Evolutionary conservation across 1,284 basidiomycete species (phyloP).

Genomic region (Naganishia cerealis): DNA sequence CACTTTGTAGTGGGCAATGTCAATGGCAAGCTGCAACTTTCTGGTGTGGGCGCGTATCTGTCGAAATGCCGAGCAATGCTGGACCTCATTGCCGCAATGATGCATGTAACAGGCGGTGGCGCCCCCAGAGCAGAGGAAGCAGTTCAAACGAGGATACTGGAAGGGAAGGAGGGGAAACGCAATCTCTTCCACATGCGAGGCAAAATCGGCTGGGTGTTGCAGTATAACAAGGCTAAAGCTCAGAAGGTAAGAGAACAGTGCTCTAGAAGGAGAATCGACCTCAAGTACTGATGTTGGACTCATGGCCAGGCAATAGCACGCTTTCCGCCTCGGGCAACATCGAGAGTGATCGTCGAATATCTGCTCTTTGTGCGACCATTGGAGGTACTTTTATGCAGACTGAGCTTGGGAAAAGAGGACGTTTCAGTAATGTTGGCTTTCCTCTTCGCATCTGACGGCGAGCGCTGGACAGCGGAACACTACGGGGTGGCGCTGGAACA

Average conservation of each 20-base stretch:
- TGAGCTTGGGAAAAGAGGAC: background rate
- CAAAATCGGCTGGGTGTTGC: background rate
- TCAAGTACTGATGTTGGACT: too few species aligned
- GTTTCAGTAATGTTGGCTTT: too few species aligned
- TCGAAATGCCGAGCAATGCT: background rate
- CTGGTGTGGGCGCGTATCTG: background rate
- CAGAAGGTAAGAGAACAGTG: too few species aligned
- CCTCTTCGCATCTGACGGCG: background rate
- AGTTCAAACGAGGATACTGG: background rate
- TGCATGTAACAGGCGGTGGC: background rate
- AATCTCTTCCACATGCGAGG: slow-evolving; percentile 1
- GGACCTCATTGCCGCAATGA: background rate
- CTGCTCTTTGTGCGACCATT: too few species aligned
- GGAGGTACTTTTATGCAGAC: background rate
- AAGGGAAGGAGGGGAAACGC: background rate
- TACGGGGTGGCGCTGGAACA: slow-evolving; percentile 1
- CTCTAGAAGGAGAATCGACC: too few species aligned
- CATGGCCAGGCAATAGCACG: background rate
- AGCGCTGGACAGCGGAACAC: background rate
- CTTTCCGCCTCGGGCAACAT: background rate
- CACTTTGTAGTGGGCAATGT: too few species aligned
- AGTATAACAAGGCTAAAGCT: background rate
- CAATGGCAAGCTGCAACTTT: background rate
- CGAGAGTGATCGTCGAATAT: too few species aligned
- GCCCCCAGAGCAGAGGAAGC: background rate